phyloP scores from a whole-genome alignment of 768 basidiomycete genomes.

The Tephrocybe rancida region DNA sequence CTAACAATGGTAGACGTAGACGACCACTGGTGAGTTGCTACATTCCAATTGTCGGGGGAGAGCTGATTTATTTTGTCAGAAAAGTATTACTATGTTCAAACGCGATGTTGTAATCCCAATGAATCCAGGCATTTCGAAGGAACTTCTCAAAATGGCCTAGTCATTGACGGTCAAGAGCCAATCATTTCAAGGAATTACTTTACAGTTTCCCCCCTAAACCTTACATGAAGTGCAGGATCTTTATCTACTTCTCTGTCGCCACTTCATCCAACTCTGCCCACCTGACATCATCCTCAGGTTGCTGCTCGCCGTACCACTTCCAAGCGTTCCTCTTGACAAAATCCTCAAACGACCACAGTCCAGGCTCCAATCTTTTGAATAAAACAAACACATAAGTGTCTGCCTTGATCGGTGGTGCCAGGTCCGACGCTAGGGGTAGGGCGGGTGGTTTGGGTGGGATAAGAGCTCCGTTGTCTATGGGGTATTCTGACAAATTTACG shows the following conservation, averaged over 20 bases:
- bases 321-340: constrained; percentile 77
- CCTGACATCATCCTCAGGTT: constrained; percentile 50
- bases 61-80: no score
- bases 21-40: no score
- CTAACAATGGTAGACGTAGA: no score
- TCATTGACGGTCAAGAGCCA: no score
- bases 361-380: constrained; percentile 47
- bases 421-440: constrained; percentile 35
- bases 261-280: constrained; percentile 49
- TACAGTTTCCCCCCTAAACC: no score
- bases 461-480: constrained; percentile 32
- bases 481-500: constrained; percentile 32
- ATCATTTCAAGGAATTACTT: no score
- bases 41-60: no score
- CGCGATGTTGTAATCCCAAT: no score
- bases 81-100: no score
- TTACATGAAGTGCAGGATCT: no score
- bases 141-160: no score
- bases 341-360: constrained; percentile 81
- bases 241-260: not conserved
- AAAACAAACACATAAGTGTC: constrained; percentile 76
- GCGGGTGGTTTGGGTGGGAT: constrained; percentile 46
- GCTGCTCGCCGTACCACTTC: constrained; percentile 69
- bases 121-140: no score
- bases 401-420: constrained; percentile 42